Base-by-base conservation (phyloP, 148 eudicot species). In the Persicaria maculosa region DNA sequence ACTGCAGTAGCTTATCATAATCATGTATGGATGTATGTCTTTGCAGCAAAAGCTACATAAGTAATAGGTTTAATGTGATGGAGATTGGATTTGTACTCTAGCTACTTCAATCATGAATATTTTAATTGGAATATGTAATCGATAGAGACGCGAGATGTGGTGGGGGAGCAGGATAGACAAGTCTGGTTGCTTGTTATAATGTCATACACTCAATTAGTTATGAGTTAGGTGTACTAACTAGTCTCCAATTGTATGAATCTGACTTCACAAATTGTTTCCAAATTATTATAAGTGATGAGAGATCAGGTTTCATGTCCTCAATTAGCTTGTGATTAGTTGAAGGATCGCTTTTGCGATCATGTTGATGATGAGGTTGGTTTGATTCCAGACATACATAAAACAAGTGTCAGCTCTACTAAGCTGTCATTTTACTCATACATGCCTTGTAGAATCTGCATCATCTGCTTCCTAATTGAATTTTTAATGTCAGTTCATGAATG, bases 401-500 rank as follows among this genome's bases (percentile, higher is more conserved):
- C 70, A 65, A 11, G 14, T 36, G 46, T 65, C 70, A 36, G 47
- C 1, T 65, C 43, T 46, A 36, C 45, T 65, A 65, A 65, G 46
- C 70, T 65, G 70, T 40, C 70, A 57, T 19, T 52, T 52, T 14
- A 52, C 17, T 52, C 17, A 52, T 55, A 22, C 61, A 55, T 55
- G 61, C 61, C 61, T 9, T 58, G 40, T 36, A 59, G 31, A 59
- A 59, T 59, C 22, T 59, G 40, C 65, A 59, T 14, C 65, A 59
- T 59, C 9, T 59, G 20, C 67, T 65, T 6, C 47, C 46, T 40
- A 8, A 31, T 65, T 62, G 11, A 62, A 62, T 62, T 61, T 62
- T 61, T 62, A 65, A 65, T 65, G 4, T 43, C 70, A 65, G 70
- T 65, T 65, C 70, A 65, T 65, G 9, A 62, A 62, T 62, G 68